phyloP scores from a whole-genome alignment of 2,329 filamentous ascomycete species.

The Geosmithia putterillii region DNA sequence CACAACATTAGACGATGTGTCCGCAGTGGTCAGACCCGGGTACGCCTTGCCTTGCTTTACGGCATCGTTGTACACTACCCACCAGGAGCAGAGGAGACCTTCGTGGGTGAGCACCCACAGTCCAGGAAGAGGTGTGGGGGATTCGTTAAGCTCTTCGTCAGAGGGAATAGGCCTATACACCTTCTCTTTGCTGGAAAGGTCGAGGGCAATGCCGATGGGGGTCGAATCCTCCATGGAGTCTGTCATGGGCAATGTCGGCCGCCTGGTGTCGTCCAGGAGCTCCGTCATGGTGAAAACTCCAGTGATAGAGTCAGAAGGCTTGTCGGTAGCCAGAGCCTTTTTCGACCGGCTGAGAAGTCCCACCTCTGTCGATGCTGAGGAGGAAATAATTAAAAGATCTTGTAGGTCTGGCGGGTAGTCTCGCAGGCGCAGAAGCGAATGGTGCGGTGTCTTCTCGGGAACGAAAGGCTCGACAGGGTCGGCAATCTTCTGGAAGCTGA shows the following conservation, averaged over 20 bases:
- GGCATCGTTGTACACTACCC: constrained; percentile 82
- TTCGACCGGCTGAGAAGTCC: constrained; percentile 67
- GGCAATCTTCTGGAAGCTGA: constrained; percentile 60
- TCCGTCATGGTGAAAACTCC: constrained; percentile 64
- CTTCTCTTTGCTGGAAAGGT: constrained; percentile 72
- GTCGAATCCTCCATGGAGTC: constrained; percentile 52
- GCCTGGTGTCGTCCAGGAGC: constrained; percentile 59
- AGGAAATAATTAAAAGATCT: constrained; percentile 72
- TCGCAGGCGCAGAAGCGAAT: constrained; percentile 65
- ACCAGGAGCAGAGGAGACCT: constrained; percentile 76
- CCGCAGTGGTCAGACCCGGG: constrained; percentile 48
- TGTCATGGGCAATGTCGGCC: constrained; percentile 64
- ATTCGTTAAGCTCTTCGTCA: constrained; percentile 67
- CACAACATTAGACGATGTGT: constrained; percentile 17
- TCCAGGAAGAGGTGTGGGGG: constrained; percentile 68
- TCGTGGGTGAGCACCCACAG: constrained; percentile 82
- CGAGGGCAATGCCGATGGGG: constrained; percentile 67
- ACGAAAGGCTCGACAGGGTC: constrained; percentile 66
- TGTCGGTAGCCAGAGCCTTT: constrained; percentile 48
- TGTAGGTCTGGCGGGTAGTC: constrained; percentile 71
- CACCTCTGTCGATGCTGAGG: constrained; percentile 68
- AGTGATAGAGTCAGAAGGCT: constrained; percentile 44
- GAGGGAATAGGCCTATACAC: constrained; percentile 66
- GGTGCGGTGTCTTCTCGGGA: constrained; percentile 55
- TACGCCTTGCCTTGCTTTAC: constrained; percentile 64